Conservation (phyloP, 768 basidiomycete species). For the Jaapia argillacea region DNA sequence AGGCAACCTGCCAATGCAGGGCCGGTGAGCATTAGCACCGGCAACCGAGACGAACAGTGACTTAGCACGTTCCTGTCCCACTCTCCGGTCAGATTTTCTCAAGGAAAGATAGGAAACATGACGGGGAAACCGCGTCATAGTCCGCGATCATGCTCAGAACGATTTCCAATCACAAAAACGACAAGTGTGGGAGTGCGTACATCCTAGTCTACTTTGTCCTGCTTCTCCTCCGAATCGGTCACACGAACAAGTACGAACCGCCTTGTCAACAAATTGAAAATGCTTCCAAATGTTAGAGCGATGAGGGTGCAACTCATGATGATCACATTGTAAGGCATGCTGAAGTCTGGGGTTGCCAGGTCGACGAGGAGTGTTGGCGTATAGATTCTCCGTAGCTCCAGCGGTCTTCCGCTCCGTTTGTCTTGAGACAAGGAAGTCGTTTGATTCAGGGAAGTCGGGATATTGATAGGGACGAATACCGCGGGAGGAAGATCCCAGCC, state of each 20-base stretch:
- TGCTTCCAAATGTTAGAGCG: slow-evolving; percentile 86
- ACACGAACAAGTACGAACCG: slow-evolving; percentile 55
- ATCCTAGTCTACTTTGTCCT: no score
- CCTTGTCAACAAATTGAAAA: slow-evolving; percentile 82
- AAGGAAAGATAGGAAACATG: no score
- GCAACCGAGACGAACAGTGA: no score
- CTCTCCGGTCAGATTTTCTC: no score
- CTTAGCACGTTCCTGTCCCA: no score
- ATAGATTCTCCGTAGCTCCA: slow-evolving; percentile 66
- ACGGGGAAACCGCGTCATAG: no score
- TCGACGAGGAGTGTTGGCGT: slow-evolving; percentile 78
- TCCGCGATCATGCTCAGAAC: no score
- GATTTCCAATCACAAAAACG: no score
- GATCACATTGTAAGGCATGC: slow-evolving; percentile 99
- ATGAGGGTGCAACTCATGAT: slow-evolving; percentile 90
- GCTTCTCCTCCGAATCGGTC: no score
- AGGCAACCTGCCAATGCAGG: no score
- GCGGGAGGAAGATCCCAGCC: slow-evolving; percentile 92
- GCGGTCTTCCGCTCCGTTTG: slow-evolving; percentile 10
- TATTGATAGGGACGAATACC: slow-evolving; percentile 43
- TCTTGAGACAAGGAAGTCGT: slow-evolving; percentile 4
- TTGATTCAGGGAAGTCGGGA: background rate
- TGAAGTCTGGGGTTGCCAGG: slow-evolving; percentile 97
- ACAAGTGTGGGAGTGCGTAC: no score
- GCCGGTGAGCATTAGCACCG: no score